A percentile compares a stretch with the other conserved stretches of the same genome.
Evolutionary conservation across 495 filamentous ascomycete genomes (phyloP).

Genomic region (Xylaria cubensis): DNA sequence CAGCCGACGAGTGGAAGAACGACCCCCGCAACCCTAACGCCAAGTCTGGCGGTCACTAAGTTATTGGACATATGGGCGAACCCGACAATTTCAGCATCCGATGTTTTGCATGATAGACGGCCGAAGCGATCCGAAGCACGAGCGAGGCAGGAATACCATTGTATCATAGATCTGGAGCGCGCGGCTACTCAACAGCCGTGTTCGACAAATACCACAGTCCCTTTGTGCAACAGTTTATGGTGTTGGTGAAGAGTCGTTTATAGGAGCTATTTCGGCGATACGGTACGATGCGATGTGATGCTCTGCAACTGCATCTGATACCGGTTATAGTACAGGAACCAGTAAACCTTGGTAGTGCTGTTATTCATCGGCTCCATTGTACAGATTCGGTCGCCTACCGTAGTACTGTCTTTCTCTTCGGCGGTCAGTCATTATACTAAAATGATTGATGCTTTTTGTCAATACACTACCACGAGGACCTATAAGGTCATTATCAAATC

Average conservation of each 20-base stretch:
- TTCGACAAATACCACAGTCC: slow-evolving; percentile 29
- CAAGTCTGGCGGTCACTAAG: slow-evolving; percentile 57
- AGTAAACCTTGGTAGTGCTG: background rate
- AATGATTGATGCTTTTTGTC: background rate
- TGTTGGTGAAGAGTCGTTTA: background rate
- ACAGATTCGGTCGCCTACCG: background rate
- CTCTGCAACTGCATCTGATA: background rate
- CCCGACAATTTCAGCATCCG: slow-evolving; percentile 17
- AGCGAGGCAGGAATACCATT: slow-evolving; percentile 31
- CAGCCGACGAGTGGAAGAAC: slow-evolving; percentile 93
- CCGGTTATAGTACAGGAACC: background rate
- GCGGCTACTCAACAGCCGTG: slow-evolving; percentile 29
- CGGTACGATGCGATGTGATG: background rate
- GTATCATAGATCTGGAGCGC: slow-evolving; percentile 41
- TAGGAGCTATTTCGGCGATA: background rate
- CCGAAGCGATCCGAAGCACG: slow-evolving; percentile 32
- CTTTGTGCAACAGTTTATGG: slow-evolving; percentile 18
- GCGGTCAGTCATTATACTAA: background rate
- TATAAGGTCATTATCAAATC: background rate
- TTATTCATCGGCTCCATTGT: background rate
- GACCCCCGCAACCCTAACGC: slow-evolving; percentile 87
- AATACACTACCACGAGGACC: background rate
- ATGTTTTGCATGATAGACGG: slow-evolving; percentile 35
- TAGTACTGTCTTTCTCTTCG: background rate
- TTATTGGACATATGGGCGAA: slow-evolving; percentile 6